Evolutionary conservation across 768 basidiomycete genomes (phyloP).

Genomic region (Psilocybe azurescens): DNA sequence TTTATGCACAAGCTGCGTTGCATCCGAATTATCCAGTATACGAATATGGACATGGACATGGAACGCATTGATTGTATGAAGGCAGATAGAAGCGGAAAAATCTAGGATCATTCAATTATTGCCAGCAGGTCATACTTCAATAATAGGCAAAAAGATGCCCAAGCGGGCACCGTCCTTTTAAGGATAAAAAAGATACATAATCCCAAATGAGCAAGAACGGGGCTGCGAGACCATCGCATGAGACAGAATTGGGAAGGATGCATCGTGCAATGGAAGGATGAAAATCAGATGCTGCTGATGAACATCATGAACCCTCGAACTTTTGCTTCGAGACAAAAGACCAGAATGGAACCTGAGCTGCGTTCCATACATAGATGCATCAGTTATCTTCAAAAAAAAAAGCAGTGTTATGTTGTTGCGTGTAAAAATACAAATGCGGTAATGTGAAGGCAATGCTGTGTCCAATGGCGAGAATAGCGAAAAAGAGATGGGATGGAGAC

Average conservation of each 20-base stretch:
- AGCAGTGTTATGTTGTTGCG: slow-evolving; percentile 5
- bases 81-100: too few species aligned
- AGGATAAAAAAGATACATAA: not conserved
- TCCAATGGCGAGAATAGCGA: not conserved
- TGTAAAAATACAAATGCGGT: slow-evolving; percentile 17
- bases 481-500: not conserved
- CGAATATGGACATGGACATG: too few species aligned
- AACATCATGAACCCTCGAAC: too few species aligned
- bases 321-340: not conserved
- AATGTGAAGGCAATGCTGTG: slow-evolving; percentile 1
- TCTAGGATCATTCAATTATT: too few species aligned
- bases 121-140: not conserved
- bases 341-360: not conserved
- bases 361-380: not conserved
- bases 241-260: not conserved
- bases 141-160: not conserved
- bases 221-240: not conserved
- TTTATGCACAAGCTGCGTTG: too few species aligned
- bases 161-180: not conserved
- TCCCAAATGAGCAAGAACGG: not conserved
- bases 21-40: too few species aligned
- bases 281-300: too few species aligned
- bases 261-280: not conserved
- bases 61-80: too few species aligned
- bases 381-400: not conserved